phyloP scores from a whole-genome alignment of 768 basidiomycete genomes.

The Trametes punicea region DNA sequence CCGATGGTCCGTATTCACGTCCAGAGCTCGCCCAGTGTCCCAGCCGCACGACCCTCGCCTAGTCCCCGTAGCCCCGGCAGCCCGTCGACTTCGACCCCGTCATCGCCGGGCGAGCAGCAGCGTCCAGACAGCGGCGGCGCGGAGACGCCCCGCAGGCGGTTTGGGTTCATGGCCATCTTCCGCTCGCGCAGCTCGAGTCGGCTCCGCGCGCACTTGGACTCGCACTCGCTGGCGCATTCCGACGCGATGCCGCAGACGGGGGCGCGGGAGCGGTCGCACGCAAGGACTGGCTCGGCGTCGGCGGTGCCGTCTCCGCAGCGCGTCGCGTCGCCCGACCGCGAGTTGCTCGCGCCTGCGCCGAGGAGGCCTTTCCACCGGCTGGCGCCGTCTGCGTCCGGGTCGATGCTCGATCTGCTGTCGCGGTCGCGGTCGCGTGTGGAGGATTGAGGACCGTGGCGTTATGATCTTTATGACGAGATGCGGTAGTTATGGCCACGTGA shows the following conservation, averaged over 20 bases:
- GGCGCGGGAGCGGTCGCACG: neutral
- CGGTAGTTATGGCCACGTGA: no score
- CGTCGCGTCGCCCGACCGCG: constrained; percentile 5
- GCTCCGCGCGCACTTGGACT: constrained; percentile 4
- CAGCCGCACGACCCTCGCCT: neutral
- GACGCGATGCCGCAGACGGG: neutral
- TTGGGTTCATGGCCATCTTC: constrained; percentile 16
- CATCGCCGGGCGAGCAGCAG: neutral
- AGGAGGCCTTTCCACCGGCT: constrained; percentile 7
- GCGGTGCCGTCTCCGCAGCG: neutral
- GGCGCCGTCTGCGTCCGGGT: constrained; percentile 11
- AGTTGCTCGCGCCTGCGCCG: neutral
- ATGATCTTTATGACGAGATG: neutral
- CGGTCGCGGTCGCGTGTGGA: constrained; percentile 2
- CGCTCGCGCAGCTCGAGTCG: constrained; percentile 13
- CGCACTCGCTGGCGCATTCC: neutral
- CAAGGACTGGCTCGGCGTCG: neutral
- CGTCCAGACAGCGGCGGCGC: constrained; percentile 1
- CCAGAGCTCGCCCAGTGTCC: neutral
- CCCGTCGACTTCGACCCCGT: neutral
- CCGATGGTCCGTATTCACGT: neutral
- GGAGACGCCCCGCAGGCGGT: constrained; percentile 11
- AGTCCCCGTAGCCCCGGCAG: neutral
- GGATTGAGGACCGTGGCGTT: neutral
- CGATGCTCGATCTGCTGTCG: constrained; percentile 10